phyloP scores from a whole-genome alignment of 2,329 filamentous ascomycete genomes.

The Paramyrothecium roridum region DNA sequence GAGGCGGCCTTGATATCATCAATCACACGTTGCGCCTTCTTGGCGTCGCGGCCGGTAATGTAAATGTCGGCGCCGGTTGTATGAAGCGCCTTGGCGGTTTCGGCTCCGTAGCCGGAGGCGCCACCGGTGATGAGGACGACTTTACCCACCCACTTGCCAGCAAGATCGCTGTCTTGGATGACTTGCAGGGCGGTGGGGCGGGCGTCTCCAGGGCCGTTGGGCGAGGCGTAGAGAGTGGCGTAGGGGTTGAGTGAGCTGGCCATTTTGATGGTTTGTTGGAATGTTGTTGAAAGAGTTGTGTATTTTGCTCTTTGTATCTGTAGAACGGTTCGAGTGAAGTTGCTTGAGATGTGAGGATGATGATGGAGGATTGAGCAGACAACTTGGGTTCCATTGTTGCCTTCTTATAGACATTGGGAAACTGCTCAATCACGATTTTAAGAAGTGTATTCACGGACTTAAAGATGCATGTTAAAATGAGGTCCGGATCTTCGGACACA shows the following conservation, averaged over 20 bases:
- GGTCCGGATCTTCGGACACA: no score
- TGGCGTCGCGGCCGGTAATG: slow-evolving; percentile 35
- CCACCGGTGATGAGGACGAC: slow-evolving; percentile 40
- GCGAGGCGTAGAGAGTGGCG: slow-evolving; percentile 1
- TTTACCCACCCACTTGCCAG: slow-evolving; percentile 27
- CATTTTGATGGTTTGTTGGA: slow-evolving; percentile 1
- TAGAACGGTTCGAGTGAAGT: not conserved
- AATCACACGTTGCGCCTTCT: slow-evolving; percentile 24
- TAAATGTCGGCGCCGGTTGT: slow-evolving; percentile 41
- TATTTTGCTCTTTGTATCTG: not conserved
- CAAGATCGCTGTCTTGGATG: slow-evolving; percentile 23
- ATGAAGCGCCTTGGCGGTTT: slow-evolving; percentile 38
- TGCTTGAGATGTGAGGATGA: not conserved
- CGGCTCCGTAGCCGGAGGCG: slow-evolving; percentile 38
- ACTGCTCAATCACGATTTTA: not conserved
- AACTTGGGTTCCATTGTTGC: not conserved
- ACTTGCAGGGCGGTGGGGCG: slow-evolving; percentile 33
- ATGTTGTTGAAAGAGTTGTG: not conserved
- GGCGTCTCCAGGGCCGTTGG: slow-evolving; percentile 28
- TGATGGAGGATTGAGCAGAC: not conserved
- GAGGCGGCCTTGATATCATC: slow-evolving; percentile 4
- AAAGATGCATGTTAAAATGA: not conserved
- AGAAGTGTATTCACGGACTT: not conserved
- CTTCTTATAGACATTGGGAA: not conserved
- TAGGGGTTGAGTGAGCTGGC: slow-evolving; percentile 8